A percentile compares a stretch with the other conserved stretches of the same genome.
Evolutionary conservation across 345 rosid species (phyloP).

Genomic region (Noccaea bulbosa): DNA sequence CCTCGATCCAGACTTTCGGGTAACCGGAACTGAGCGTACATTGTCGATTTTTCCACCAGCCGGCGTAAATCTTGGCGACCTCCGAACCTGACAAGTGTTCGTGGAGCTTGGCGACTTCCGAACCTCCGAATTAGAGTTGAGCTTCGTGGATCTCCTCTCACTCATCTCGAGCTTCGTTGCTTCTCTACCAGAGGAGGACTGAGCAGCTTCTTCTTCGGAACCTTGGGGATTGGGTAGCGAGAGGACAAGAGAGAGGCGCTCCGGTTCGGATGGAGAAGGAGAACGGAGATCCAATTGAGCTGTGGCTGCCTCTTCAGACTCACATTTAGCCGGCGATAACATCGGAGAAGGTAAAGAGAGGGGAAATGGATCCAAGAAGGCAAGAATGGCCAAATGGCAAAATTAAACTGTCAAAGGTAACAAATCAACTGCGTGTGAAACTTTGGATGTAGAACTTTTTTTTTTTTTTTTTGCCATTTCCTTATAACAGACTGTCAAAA

Average conservation of each 20-base stretch:
- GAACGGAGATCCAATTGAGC: not conserved
- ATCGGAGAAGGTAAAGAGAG: constrained; percentile 8
- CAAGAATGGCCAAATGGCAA: constrained; percentile 1
- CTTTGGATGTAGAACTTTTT: not conserved
- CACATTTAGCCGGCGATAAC: constrained; percentile 39
- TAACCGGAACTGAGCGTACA: constrained; percentile 30
- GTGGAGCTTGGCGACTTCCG: not conserved
- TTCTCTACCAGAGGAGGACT: not conserved
- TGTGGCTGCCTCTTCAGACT: constrained; percentile 3
- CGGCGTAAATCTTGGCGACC: constrained; percentile 36
- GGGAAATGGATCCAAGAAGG: not conserved
- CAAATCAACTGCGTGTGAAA: not conserved
- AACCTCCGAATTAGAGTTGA: not conserved
- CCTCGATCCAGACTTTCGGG: constrained; percentile 5
- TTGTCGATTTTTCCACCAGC: not conserved
- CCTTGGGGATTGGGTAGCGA: not conserved
- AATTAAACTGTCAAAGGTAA: not conserved
- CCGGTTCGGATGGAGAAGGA: constrained; percentile 27
- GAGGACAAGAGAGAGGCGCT: constrained; percentile 32
- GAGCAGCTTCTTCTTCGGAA: constrained; percentile 17
- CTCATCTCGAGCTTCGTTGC: constrained; percentile 11
- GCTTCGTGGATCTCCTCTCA: constrained; percentile 41
- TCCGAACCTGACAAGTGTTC: constrained; percentile 25
- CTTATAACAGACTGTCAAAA: too few species aligned
- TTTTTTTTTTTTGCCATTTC: not conserved